These are phyloP conservation scores for Metschnikowia gruessii DNA, from an alignment of 805 yeast species.

Conservation along the genomic window DNA sequence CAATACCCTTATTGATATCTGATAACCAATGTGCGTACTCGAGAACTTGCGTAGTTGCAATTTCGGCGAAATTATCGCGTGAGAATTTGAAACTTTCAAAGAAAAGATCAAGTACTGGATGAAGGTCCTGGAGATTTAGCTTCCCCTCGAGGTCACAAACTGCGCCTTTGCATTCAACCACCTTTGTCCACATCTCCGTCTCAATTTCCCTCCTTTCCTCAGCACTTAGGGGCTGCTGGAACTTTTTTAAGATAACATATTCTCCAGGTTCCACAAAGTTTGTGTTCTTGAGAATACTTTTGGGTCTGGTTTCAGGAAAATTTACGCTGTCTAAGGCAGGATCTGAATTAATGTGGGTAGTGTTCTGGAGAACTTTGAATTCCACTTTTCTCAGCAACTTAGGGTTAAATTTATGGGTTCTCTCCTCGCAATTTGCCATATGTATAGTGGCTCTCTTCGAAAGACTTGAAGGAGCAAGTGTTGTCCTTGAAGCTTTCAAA, in stretches of 20 bases:
- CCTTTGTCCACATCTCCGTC: not conserved
- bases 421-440: not conserved
- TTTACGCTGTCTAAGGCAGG: too few species aligned
- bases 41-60: not conserved
- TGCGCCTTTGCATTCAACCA: not conserved
- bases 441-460: not conserved
- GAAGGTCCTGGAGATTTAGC: not conserved
- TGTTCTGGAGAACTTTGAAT: too few species aligned
- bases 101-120: not conserved
- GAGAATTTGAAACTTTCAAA: not conserved
- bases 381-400: not conserved
- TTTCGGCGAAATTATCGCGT: not conserved
- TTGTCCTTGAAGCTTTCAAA: not conserved
- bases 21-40: not conserved
- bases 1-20: not conserved
- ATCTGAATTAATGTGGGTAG: too few species aligned
- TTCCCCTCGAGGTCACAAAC: not conserved
- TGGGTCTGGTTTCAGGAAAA: too few species aligned
- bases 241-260: not conserved
- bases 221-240: not conserved
- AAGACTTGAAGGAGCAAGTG: not conserved
- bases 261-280: not conserved
- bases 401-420: not conserved
- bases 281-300: not conserved
- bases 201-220: not conserved